Base-by-base conservation (phyloP, 2,329 filamentous ascomycete species). In the Uncinocarpus reesii region DNA sequence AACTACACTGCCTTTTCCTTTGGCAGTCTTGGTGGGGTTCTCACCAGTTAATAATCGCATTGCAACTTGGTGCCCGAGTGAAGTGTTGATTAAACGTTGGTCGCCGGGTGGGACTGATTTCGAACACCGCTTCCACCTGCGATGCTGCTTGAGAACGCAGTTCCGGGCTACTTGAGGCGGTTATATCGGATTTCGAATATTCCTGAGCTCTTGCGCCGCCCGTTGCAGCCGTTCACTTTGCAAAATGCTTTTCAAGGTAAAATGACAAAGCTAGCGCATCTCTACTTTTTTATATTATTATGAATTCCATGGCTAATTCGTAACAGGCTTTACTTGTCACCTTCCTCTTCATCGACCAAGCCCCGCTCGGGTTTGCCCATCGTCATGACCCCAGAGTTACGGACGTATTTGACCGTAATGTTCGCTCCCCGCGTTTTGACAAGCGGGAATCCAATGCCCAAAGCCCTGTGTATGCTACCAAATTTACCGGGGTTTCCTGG, bases 401-500 rank as follows among this genome's bases (percentile, higher is more conserved):
- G 7, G 40, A 34, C 2, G 45, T 51, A 20, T 46, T 52, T n/a
- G 16, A 28, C 28, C 48, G 41, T 26, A 54, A 52, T 37, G 21
- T 38, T 7, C 15, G 42, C 8, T 43, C 47, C 2, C 43, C n/a
- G 23, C 16, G 13, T n/a, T 28, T 44, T 4, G 8, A 34, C 28
- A 52, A 49, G 20, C 47, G 48, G 5, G 20, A 47, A 7, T 15
- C 38, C 3, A 47, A 34, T 15, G 28, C 31, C 16, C 28, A 35
- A 11, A 28, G 42, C 0, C 36, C 46, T 40, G 47, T 68, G 7
- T 77, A 77, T 54, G 50, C 68, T 10, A 77, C 75, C 0, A 67
- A 65, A 36, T 78, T 77, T 55, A 56, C 65, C 4, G 67, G 71
- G 35, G 75, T 79, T 15, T 73, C 71, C 2, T 81, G 77, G 77